These are phyloP conservation scores for Discostella pseudostelligera DNA, from an alignment of 108 stramenopile species.

Conservation along the genomic window DNA sequence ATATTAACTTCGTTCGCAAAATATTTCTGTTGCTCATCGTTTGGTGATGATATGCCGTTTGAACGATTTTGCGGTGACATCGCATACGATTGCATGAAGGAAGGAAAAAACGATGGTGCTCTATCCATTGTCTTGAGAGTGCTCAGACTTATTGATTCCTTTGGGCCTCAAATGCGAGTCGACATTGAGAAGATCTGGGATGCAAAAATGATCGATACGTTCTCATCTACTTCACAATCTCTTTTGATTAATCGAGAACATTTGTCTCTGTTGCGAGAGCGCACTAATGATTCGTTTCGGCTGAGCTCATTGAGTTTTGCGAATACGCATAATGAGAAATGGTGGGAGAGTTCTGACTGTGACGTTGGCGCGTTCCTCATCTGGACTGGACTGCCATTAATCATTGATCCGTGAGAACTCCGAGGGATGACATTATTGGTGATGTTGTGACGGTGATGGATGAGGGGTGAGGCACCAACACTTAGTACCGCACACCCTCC, in stretches of 20 bases:
- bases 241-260: constrained; percentile 26
- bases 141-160: constrained; percentile 34
- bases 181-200: constrained; percentile 44
- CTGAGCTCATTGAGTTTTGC: neutral
- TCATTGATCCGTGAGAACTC: neutral
- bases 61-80: constrained; percentile 57
- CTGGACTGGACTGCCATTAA: constrained; percentile 9
- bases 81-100: constrained; percentile 58
- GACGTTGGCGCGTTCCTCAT: neutral
- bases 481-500: no score
- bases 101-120: constrained; percentile 56
- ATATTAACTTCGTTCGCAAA: constrained; percentile 64
- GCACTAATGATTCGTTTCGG: constrained; percentile 14
- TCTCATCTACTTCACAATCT: constrained; percentile 1
- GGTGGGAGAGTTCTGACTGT: neutral
- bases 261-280: constrained; percentile 31
- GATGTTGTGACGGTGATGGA: no score
- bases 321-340: neutral
- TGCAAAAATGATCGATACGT: constrained; percentile 36
- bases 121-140: constrained; percentile 58
- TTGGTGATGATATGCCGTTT: constrained; percentile 17
- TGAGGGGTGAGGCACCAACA: no score
- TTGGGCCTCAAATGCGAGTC: constrained; percentile 5
- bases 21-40: constrained; percentile 58
- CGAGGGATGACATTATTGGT: no score